Base-by-base conservation (phyloP, 1,284 basidiomycete genomes). In the Melampsora americana region DNA sequence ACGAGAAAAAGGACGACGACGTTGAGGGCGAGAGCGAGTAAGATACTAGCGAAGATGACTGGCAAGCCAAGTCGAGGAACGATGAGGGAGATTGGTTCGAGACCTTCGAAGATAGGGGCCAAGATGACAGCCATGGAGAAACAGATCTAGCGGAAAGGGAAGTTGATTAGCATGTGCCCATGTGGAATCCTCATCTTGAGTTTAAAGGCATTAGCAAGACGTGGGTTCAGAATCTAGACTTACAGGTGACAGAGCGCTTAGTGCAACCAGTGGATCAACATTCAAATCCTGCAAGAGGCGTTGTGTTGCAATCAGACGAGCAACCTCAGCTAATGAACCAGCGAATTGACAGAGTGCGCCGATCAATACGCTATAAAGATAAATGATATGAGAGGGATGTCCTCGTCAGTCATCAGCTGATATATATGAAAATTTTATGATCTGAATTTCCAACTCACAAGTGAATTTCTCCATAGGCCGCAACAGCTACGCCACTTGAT, bases 381-480 rank as follows among this genome's bases (percentile, higher is more conserved):
- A 32, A 5, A 18, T 1, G 50, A 35, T 42, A 12, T 16, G 56
- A 39, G 20, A 28, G 23, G 42, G 59, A 42, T 61, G 26, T 35
- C 23, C 14, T 20, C 2, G 56, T 56, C 23, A 56, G 32, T 12
- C n/a, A 28, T 1, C 4, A 35, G 16, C 16, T 16, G 26, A 35
- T 28, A 26, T n/a, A n/a, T 35, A 35, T 35, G 35, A 35, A 35
- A 35, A 35, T 9, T 35, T 9, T 35, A 35, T n/a, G n/a, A n/a
- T 44, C 11, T 18, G 9, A 2, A 14, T 9, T 4, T 20, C 2
- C 32, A 23, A 30, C 28, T 71, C n/a, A 72, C 70, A 72, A 72
- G 46, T 72, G 70, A n/a, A 72, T 72, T 65, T 72, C 70, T 23
- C 70, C 70, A 39, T 72, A 72, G 35, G 70, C 70, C 12, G 70